Evolutionary conservation across 2,329 filamentous ascomycete species (phyloP).

Genomic region (Phyllachora maydis): DNA sequence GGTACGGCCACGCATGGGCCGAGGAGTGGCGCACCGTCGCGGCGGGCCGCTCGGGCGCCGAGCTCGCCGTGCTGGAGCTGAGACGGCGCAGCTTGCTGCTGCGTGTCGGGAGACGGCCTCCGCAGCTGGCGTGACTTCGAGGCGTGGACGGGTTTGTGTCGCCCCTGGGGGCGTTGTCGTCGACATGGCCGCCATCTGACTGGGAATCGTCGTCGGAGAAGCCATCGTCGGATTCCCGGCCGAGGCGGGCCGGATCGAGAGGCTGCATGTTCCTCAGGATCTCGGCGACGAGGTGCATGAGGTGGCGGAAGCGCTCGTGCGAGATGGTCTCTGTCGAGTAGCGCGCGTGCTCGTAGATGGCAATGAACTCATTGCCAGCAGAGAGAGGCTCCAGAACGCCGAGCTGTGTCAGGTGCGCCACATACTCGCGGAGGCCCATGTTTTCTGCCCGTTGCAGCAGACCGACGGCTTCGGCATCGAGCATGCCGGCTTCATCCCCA

Average conservation of each 20-base stretch:
- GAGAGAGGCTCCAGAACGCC: conserved; percentile 31
- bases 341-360: conserved; percentile 63
- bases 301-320: conserved; percentile 47
- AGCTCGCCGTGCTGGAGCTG: conserved; percentile 11
- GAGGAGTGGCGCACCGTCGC: conserved; percentile 17
- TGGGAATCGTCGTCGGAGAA: conserved; percentile 4
- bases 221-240: conserved; percentile 6
- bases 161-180: conserved; percentile 21
- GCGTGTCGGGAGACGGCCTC: conserved; percentile 1
- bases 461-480: conserved; percentile 47
- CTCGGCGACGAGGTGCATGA: conserved; percentile 74
- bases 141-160: conserved; percentile 19
- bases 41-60: conserved; percentile 7
- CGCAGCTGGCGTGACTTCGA: conserved; percentile 8
- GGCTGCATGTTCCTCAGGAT: conserved; percentile 57
- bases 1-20: conserved; percentile 21
- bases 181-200: conserved; percentile 18
- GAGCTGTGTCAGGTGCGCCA: conserved; percentile 47
- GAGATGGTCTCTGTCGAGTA: conserved; percentile 55
- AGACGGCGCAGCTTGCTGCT: conserved; percentile 5
- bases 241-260: conserved; percentile 31
- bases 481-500: conserved; percentile 17
- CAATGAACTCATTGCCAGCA: conserved; percentile 41
- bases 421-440: conserved; percentile 64
- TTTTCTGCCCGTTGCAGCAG: conserved; percentile 48